phyloP scores from a whole-genome alignment of 352 stramenopile species.

The Globisporangium barbulae region DNA sequence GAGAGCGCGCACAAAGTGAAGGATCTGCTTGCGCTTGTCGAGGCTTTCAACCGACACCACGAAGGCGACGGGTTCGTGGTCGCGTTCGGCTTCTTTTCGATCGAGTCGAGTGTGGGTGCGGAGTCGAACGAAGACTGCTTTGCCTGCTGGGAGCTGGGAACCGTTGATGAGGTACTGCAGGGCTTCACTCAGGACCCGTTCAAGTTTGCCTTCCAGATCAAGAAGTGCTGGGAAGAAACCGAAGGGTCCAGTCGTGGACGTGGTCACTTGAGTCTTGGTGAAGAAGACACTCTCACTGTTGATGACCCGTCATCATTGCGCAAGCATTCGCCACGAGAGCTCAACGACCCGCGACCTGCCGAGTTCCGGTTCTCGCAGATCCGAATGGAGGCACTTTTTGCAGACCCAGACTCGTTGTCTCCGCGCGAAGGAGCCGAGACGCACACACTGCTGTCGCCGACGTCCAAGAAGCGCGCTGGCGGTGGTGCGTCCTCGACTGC shows the following conservation, averaged over 20 bases:
- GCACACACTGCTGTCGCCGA: constrained; percentile 21
- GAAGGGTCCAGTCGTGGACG: not conserved
- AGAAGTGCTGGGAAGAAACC: constrained; percentile 15
- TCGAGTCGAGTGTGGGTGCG: constrained; percentile 22
- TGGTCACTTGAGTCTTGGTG: constrained; percentile 1
- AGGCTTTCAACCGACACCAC: constrained; percentile 59
- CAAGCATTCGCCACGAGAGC: not conserved
- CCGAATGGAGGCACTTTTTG: constrained; percentile 75
- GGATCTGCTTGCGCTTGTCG: constrained; percentile 46
- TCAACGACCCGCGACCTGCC: constrained; percentile 44
- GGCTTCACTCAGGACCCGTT: constrained; percentile 44
- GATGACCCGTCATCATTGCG: not conserved
- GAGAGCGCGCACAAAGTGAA: constrained; percentile 30
- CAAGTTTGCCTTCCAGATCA: constrained; percentile 66
- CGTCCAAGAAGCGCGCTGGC: constrained; percentile 16
- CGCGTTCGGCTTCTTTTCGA: constrained; percentile 52
- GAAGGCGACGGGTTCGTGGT: constrained; percentile 49
- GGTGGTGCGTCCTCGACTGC: constrained; percentile 5
- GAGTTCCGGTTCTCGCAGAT: constrained; percentile 74
- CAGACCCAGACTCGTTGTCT: constrained; percentile 17
- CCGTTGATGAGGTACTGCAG: constrained; percentile 28
- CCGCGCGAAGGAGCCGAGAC: constrained; percentile 2
- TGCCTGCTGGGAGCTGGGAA: constrained; percentile 22
- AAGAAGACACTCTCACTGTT: constrained; percentile 3
- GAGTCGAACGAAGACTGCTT: constrained; percentile 50